Evolutionary conservation across 352 stramenopile genomes (phyloP).

Genomic region (Globisporangium alternatum): DNA sequence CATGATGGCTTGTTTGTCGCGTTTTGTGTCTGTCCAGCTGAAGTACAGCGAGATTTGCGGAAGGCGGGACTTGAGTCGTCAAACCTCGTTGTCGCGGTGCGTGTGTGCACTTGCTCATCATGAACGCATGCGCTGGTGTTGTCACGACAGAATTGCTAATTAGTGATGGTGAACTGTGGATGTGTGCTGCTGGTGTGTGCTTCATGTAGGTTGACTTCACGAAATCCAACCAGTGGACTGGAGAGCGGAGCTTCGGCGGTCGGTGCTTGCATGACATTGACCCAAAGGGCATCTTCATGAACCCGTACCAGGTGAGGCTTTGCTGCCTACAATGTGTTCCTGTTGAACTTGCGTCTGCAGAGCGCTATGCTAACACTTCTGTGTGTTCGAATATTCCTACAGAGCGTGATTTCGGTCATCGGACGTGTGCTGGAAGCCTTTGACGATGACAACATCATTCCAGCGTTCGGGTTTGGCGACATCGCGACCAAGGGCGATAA

Average conservation of each 20-base stretch:
- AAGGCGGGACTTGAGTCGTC: constrained; percentile 53
- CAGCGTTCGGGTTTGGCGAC: constrained; percentile 68
- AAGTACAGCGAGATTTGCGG: constrained; percentile 27
- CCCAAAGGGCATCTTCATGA: constrained; percentile 33
- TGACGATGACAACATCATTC: constrained; percentile 81
- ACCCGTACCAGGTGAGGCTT: constrained; percentile 58
- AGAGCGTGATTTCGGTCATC: constrained; percentile 79
- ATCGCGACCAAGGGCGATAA: constrained; percentile 35
- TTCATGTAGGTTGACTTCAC: constrained; percentile 62
- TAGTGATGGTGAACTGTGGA: neutral
- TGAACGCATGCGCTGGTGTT: neutral
- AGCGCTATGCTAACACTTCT: neutral
- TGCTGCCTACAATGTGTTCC: neutral
- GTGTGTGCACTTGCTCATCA: constrained; percentile 6
- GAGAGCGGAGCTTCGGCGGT: constrained; percentile 56
- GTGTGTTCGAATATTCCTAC: neutral
- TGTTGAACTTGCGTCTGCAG: neutral
- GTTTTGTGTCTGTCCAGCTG: constrained; percentile 12
- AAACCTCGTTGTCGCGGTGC: constrained; percentile 58
- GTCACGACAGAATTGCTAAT: neutral
- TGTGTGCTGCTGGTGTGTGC: neutral
- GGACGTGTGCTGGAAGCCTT: constrained; percentile 67
- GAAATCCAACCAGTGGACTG: constrained; percentile 68
- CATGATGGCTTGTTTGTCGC: neutral
- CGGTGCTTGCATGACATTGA: constrained; percentile 61